Evolutionary conservation across 23 red algal genomes (phyloP), one percentile per base, ranked within the genome.

Genomic region (Gracilaria vermiculophylla): DNA sequence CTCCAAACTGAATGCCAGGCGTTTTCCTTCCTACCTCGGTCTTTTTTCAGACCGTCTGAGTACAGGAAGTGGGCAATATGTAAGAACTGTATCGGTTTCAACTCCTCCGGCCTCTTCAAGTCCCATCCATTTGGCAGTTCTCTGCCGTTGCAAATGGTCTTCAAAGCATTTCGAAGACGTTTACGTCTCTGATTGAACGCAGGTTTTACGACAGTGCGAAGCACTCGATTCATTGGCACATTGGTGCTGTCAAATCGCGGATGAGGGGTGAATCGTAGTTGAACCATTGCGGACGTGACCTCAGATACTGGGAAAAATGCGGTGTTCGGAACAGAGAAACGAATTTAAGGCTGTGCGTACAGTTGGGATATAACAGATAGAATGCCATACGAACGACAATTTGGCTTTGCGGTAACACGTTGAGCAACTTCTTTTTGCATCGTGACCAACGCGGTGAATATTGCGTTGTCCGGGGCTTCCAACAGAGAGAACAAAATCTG

Each of bases 351-450:
- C 80, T 85, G 55, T 2, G 88, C 61, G 48, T 98, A 92, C 15
- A 98, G 69, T 87, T 98, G 96, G 7, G 78, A 73, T 35, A 98
- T 44, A 25, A 98, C 96, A 29, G 87, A 92, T 1, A 98, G 53
- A 66, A 98, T 92, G 9, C 96, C 96, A 69, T 93, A 98, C 58
- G 91, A 80, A 24, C 94, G 94, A 13, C 50, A 79, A 6, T 81
- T 47, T 0, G 91, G 58, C 53, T 52, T 69, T 0, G 96, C 91
- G 2, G 50, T 65, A 33, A 98, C 54, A 16, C 96, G 85, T 53
- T 90, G 77, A 25, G 96, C 96, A 42, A 98, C 91, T 61, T 98
- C 96, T 53, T 79, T 80, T 51, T 98, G 96, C 82, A 98, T 89
- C 92, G 92, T 98, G 3, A 98, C 76, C n/a, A 98, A 57, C 23